Percentiles rank a stretch among this genome's conserved stretches.
Conservation (phyloP, 768 basidiomycete genomes). For the Fomitopsis pulvina region DNA sequence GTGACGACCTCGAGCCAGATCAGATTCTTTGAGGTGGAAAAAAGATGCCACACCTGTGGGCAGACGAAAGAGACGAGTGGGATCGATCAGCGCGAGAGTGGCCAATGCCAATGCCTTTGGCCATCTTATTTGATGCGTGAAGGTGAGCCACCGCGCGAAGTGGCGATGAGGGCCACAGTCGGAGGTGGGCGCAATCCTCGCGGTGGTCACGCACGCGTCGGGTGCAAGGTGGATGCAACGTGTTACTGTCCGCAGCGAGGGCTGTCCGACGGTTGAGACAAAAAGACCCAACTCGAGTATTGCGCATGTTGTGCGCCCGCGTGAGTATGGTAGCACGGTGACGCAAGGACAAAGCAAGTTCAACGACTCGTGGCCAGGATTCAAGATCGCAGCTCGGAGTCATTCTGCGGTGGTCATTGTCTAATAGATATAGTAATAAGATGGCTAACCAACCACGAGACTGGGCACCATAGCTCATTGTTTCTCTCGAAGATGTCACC, state of each 20-base stretch:
- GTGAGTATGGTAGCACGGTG: too few relatives aligned
- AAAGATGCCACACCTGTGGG: neutral
- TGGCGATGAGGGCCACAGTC: neutral
- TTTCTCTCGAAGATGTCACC: too few relatives aligned
- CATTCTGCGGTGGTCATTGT: too few relatives aligned
- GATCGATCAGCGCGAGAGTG: neutral
- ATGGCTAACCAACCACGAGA: too few relatives aligned
- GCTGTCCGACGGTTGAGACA: neutral
- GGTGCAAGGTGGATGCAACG: neutral
- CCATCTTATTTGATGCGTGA: neutral
- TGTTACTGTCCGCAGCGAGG: neutral
- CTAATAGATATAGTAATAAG: too few relatives aligned
- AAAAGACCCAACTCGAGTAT: too few relatives aligned
- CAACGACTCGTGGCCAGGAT: too few relatives aligned
- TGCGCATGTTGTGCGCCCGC: too few relatives aligned
- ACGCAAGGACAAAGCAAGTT: too few relatives aligned
- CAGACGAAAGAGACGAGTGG: neutral
- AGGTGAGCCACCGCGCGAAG: neutral
- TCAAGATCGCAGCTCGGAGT: too few relatives aligned
- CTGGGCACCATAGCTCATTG: too few relatives aligned
- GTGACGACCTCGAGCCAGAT: neutral
- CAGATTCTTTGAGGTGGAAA: neutral
- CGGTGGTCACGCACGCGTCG: neutral
- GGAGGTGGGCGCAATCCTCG: neutral
- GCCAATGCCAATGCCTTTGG: neutral